Evolutionary conservation across 169 alveolate genomes (phyloP).

Genomic region (Neospora caninum): DNA sequence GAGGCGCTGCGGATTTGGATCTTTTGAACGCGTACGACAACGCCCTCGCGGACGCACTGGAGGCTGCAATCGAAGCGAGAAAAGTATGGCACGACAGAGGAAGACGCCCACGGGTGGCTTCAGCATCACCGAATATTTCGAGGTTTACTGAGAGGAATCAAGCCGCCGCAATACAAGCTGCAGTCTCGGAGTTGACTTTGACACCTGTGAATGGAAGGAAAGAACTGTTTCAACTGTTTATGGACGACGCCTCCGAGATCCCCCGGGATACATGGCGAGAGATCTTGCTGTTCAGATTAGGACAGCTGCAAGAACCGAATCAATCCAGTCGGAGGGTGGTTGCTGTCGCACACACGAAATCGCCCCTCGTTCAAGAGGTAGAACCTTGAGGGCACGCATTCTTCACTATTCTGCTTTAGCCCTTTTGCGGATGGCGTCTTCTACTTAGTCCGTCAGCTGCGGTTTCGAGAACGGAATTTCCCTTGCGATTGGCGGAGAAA

Average conservation of each 20-base stretch:
- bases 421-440: too few species aligned
- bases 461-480: too few species aligned
- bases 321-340: background rate
- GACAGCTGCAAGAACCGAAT: background rate
- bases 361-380: background rate
- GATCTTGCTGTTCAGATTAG: background rate
- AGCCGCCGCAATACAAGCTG: background rate
- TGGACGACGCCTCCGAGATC: background rate
- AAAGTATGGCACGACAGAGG: background rate
- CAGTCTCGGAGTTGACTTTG: background rate
- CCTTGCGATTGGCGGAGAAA: too few species aligned
- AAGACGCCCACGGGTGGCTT: background rate
- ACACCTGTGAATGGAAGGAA: background rate
- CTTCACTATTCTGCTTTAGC: too few species aligned
- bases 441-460: too few species aligned
- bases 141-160: background rate
- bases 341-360: background rate
- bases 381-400: too few species aligned
- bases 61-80: background rate
- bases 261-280: background rate
- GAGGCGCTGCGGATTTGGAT: background rate
- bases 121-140: background rate
- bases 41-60: background rate
- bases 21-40: background rate
- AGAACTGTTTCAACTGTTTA: background rate